A percentile compares a stretch with the other conserved stretches of the same genome.
Conservation (phyloP, 2,329 filamentous ascomycete species). For the Aspergillus sp. region DNA sequence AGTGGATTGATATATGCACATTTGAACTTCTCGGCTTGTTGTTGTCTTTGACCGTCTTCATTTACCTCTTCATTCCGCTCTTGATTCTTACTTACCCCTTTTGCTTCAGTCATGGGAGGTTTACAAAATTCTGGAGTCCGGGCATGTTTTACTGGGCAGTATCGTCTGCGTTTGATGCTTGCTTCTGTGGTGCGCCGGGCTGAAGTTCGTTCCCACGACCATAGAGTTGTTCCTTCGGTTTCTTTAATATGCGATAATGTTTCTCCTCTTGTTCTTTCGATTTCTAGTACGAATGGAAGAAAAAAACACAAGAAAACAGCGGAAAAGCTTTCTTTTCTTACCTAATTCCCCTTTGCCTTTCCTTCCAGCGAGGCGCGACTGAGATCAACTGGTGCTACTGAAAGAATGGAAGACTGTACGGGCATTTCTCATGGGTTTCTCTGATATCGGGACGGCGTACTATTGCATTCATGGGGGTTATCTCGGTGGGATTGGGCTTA, state of each 20-base stretch:
- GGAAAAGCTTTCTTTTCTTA: slow-evolving; percentile 10
- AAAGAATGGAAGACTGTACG: neutral
- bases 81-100: slow-evolving; percentile 13
- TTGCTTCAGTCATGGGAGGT: slow-evolving; percentile 27
- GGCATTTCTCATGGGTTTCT: neutral
- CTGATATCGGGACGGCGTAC: neutral
- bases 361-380: slow-evolving; percentile 8
- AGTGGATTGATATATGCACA: slow-evolving; percentile 22
- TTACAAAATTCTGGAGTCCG: slow-evolving; percentile 35
- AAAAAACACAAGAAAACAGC: slow-evolving; percentile 20
- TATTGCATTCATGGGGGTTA: neutral
- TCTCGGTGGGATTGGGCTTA: neutral
- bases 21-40: slow-evolving; percentile 22
- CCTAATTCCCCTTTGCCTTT: slow-evolving; percentile 1
- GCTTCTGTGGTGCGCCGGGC: slow-evolving; percentile 27
- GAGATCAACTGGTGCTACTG: slow-evolving; percentile 2
- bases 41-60: slow-evolving; percentile 7
- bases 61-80: slow-evolving; percentile 9
- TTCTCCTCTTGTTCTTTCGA: slow-evolving; percentile 16
- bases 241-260: slow-evolving; percentile 11
- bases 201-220: slow-evolving; percentile 28
- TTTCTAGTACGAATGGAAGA: slow-evolving; percentile 30
- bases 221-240: slow-evolving; percentile 29
- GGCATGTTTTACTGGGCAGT: slow-evolving; percentile 33
- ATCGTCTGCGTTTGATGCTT: slow-evolving; percentile 26